Evolutionary conservation across 2,329 filamentous ascomycete genomes (phyloP).

Genomic region (Hypoxylon sp.): DNA sequence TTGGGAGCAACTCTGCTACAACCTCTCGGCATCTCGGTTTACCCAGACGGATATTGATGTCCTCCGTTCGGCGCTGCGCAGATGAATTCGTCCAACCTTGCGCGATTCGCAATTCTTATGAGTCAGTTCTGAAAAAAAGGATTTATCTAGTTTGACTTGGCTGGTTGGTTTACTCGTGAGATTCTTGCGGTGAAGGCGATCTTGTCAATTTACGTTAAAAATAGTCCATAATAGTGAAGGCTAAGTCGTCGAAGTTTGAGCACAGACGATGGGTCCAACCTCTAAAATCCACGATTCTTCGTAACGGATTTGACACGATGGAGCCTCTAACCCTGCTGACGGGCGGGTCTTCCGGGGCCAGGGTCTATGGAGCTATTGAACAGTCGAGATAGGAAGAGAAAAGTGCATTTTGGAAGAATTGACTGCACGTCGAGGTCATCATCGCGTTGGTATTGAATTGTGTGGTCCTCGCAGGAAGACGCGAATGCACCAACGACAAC

Average conservation of each 20-base stretch:
- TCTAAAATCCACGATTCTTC: constrained; percentile 42
- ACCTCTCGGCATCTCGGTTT: constrained; percentile 41
- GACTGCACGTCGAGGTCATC: constrained; percentile 36
- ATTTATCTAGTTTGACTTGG: constrained; percentile 36
- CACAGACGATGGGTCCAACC: constrained; percentile 49
- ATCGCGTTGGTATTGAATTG: constrained; percentile 33
- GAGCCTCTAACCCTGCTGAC: constrained; percentile 43
- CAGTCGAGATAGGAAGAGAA: constrained; percentile 31
- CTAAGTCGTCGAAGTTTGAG: constrained; percentile 43
- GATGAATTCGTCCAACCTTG: constrained; percentile 30
- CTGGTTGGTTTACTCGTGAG: constrained; percentile 36
- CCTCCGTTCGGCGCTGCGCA: constrained; percentile 34
- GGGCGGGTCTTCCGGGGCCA: constrained; percentile 46
- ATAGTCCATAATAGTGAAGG: constrained; percentile 38
- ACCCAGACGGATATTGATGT: constrained; percentile 25
- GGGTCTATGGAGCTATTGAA: constrained; percentile 42
- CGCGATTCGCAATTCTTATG: constrained; percentile 23
- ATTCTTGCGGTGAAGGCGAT: constrained; percentile 48
- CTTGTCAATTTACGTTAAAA: constrained; percentile 45
- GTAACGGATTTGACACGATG: constrained; percentile 45
- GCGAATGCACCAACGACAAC: constrained; percentile 38
- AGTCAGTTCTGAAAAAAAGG: constrained; percentile 31
- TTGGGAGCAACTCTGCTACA: constrained; percentile 40
- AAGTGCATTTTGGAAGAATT: constrained; percentile 39
- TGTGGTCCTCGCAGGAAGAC: constrained; percentile 33